phyloP scores from a whole-genome alignment of 768 basidiomycete genomes.

The Lentinula aciculospora region DNA sequence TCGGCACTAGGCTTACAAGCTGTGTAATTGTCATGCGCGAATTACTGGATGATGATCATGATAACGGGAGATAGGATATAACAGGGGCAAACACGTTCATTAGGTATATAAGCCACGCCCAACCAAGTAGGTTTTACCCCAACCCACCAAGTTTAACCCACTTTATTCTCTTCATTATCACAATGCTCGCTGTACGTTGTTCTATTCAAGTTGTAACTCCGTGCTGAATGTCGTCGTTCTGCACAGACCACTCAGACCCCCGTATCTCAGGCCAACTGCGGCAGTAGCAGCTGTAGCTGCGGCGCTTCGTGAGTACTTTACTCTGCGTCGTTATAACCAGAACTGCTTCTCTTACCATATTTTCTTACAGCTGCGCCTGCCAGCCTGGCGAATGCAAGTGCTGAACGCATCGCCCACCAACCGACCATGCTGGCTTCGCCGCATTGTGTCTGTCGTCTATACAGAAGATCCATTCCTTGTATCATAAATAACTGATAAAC shows the following conservation, averaged over 20 bases:
- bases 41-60: not conserved
- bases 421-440: not conserved
- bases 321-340: not conserved
- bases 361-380: conserved; percentile 45
- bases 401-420: conserved; percentile 24
- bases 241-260: conserved; percentile 29
- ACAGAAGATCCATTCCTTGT: not conserved
- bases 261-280: conserved; percentile 39
- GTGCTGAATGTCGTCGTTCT: not conserved
- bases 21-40: not conserved
- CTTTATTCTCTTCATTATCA: not conserved
- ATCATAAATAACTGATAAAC: not conserved
- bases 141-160: not conserved
- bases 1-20: not conserved
- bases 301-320: conserved; percentile 33
- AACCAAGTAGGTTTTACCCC: not conserved
- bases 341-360: not conserved
- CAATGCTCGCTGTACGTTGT: conserved; percentile 36
- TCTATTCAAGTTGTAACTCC: conserved; percentile 1
- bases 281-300: conserved; percentile 44
- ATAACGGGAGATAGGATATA: not conserved
- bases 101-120: no score
- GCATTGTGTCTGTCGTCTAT: not conserved
- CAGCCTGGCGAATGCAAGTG: conserved; percentile 63
- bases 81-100: conserved; percentile 1